phyloP scores from a whole-genome alignment of 73 alveolate genomes.

The Blepharisma japonicum region DNA sequence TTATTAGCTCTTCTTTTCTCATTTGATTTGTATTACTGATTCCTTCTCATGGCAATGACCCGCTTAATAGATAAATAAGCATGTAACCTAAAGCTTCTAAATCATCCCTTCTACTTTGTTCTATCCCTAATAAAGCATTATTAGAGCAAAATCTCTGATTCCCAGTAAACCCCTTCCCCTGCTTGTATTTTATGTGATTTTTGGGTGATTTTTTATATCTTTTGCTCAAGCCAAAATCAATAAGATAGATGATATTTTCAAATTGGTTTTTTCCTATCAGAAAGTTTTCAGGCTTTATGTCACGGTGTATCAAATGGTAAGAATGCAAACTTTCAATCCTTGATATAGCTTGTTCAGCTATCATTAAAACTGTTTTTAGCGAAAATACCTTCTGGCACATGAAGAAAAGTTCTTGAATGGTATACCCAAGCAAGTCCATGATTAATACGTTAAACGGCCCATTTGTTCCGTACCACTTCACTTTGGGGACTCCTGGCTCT shows the following conservation, averaged over 20 bases:
- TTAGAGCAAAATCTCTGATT: slow-evolving; percentile 52
- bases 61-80: slow-evolving; percentile 47
- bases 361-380: slow-evolving; percentile 65
- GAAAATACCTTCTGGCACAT: slow-evolving; percentile 50
- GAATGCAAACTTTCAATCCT: slow-evolving; percentile 68
- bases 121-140: slow-evolving; percentile 40
- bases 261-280: slow-evolving; percentile 57
- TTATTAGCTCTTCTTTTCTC: slow-evolving; percentile 69
- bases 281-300: slow-evolving; percentile 72
- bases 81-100: slow-evolving; percentile 50
- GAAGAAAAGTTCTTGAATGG: slow-evolving; percentile 59
- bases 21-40: slow-evolving; percentile 67
- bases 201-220: slow-evolving; percentile 51
- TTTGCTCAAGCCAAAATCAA: slow-evolving; percentile 80
- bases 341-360: slow-evolving; percentile 61
- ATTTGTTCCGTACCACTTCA: slow-evolving; percentile 74
- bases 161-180: slow-evolving; percentile 50
- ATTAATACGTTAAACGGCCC: slow-evolving; percentile 76
- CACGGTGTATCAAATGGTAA: slow-evolving; percentile 59
- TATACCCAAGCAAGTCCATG: slow-evolving; percentile 80
- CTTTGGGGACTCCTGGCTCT: slow-evolving; percentile 69
- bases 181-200: slow-evolving; percentile 51
- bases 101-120: slow-evolving; percentile 41
- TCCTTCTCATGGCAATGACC: slow-evolving; percentile 86
- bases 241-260: slow-evolving; percentile 35